Percentiles rank a stretch among this genome's conserved stretches.
phyloP scores from a whole-genome alignment of 352 stramenopile species.

The Pythium aristosporum region DNA sequence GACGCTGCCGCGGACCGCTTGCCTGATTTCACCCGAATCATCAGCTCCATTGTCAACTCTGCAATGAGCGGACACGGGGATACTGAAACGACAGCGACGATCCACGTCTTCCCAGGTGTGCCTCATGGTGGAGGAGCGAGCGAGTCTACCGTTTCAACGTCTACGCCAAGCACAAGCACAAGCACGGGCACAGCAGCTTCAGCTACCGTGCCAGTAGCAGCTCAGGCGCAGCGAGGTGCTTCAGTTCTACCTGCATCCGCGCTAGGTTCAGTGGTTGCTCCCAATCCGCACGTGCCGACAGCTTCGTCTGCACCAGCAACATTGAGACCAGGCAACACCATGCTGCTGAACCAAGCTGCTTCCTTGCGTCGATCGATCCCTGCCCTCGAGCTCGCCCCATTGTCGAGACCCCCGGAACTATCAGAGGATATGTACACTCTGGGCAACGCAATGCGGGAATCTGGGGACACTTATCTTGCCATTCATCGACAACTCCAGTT shows the following conservation, averaged over 20 bases:
- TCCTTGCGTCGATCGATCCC: slow-evolving; percentile 24
- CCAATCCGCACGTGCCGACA: background rate
- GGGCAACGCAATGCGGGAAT: slow-evolving; percentile 26
- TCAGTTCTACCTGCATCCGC: background rate
- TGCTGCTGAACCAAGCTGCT: slow-evolving; percentile 18
- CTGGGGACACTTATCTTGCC: slow-evolving; percentile 26
- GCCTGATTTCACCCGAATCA: slow-evolving; percentile 11
- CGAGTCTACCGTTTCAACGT: background rate
- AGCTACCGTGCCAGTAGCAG: background rate
- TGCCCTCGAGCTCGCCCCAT: slow-evolving; percentile 18
- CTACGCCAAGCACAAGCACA: background rate
- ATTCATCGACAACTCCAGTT: slow-evolving; percentile 28
- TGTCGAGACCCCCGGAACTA: slow-evolving; percentile 15
- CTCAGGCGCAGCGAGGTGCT: background rate
- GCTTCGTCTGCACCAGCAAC: background rate
- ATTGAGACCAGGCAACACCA: background rate
- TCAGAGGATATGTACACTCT: slow-evolving; percentile 26
- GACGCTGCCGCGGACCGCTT: background rate
- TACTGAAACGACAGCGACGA: slow-evolving; percentile 1
- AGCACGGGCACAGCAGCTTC: background rate
- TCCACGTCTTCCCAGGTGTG: background rate
- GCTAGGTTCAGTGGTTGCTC: background rate
- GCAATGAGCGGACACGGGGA: background rate
- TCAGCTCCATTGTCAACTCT: slow-evolving; percentile 14
- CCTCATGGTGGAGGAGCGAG: background rate